Percentiles rank a stretch among this genome's conserved stretches.
Evolutionary conservation across 352 stramenopile species (phyloP).

Genomic region (Globisporangium middletonii): DNA sequence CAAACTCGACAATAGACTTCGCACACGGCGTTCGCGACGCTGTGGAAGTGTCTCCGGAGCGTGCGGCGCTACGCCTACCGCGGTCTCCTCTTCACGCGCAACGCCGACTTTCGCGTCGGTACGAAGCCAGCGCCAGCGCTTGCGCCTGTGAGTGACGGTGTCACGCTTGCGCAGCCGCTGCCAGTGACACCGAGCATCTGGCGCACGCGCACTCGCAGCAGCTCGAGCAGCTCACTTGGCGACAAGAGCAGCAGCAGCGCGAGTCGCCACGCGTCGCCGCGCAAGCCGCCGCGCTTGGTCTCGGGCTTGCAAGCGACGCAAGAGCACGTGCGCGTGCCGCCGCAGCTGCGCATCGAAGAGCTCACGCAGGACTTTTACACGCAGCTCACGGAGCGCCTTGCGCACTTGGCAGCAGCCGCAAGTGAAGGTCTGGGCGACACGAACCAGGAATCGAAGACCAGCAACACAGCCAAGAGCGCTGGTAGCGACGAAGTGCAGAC

Average conservation of each 20-base stretch:
- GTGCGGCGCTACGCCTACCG: slow-evolving; percentile 72
- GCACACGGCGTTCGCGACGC: slow-evolving; percentile 49
- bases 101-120: slow-evolving; percentile 58
- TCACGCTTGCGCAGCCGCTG: slow-evolving; percentile 15
- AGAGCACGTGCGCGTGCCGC: slow-evolving; percentile 54
- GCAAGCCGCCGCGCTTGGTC: slow-evolving; percentile 22
- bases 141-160: slow-evolving; percentile 22
- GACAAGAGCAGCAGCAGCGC: slow-evolving; percentile 23
- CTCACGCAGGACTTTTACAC: slow-evolving; percentile 55
- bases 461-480: not conserved
- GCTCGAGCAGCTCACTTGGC: slow-evolving; percentile 34
- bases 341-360: slow-evolving; percentile 54
- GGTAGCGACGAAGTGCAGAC: slow-evolving; percentile 18
- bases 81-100: slow-evolving; percentile 69
- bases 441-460: slow-evolving; percentile 8
- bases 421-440: slow-evolving; percentile 5
- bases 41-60: slow-evolving; percentile 75
- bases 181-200: slow-evolving; percentile 33
- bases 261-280: slow-evolving; percentile 26
- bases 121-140: slow-evolving; percentile 57
- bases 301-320: slow-evolving; percentile 53
- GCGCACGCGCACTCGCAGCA: slow-evolving; percentile 38
- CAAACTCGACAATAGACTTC: slow-evolving; percentile 25
- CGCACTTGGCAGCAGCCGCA: slow-evolving; percentile 16
- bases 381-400: slow-evolving; percentile 39